Base-by-base conservation (phyloP, 805 yeast species). In the Middelhovenomyces tepae region DNA sequence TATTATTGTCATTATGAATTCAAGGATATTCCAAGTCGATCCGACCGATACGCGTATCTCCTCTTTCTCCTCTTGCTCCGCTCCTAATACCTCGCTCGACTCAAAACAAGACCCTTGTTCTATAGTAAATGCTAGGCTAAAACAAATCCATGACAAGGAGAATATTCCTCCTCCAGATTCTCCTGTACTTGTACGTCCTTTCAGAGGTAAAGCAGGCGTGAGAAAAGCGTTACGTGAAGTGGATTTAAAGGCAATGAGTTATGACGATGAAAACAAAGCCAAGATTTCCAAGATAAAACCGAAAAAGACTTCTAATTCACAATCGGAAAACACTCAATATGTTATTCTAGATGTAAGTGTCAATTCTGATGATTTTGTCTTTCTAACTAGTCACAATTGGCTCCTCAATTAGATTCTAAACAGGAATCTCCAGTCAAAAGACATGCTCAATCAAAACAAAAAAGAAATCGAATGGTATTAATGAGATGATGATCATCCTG, bases 91-190 rank as follows among this genome's bases (percentile, higher is more conserved):
- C n/a, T n/a, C n/a, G n/a, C n/a, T n/a, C n/a, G n/a, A n/a, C n/a
- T n/a, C n/a, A n/a, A n/a, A n/a, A n/a, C n/a, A n/a, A n/a, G n/a
- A n/a, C n/a, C n/a, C n/a, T n/a, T n/a, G n/a, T n/a, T n/a, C n/a
- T n/a, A n/a, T n/a, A n/a, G n/a, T n/a, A n/a, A n/a, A n/a, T n/a
- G n/a, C n/a, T n/a, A n/a, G n/a, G 19, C 18, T 13, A n/a, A n/a
- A n/a, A n/a, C n/a, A n/a, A n/a, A n/a, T n/a, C n/a, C n/a, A n/a
- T n/a, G 35, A 42, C 28, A 42, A 42, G 31, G 46, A 42, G 33
- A 42, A 42, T 28, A 34, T 40, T n/a, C 43, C 46, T 15, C 44
- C 46, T 7, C 43, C 43, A 22, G 27, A 42, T 28, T 42, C 46
- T 19, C 46, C 46, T 2, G 40, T 24, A 21, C 28, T 19, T 5